Conservation (phyloP, 2,329 filamentous ascomycete species). For the Alternaria gansuensis region DNA sequence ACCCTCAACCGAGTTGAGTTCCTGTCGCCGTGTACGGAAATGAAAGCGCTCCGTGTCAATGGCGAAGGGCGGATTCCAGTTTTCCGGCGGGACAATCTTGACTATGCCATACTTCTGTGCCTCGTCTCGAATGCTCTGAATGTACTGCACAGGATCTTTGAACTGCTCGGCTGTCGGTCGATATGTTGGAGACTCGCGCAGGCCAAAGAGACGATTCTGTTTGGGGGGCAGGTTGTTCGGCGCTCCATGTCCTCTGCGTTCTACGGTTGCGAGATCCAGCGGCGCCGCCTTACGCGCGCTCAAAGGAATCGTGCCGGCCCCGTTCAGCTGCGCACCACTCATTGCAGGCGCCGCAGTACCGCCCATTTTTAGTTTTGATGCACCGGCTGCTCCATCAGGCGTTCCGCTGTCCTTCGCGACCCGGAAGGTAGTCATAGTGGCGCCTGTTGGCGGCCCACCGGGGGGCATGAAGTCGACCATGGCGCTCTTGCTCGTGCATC, state of each 20-base stretch:
- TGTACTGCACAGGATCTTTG: constrained; percentile 91
- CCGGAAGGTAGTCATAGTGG: constrained; percentile 52
- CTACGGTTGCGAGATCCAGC: constrained; percentile 87
- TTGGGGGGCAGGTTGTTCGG: constrained; percentile 79
- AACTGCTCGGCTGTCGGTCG: constrained; percentile 92
- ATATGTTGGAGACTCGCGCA: constrained; percentile 91
- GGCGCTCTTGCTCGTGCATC: constrained; percentile 38
- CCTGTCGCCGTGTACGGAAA: constrained; percentile 94
- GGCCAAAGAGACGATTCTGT: constrained; percentile 79
- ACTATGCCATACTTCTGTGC: constrained; percentile 89
- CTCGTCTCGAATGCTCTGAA: constrained; percentile 88
- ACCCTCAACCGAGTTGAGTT: constrained; percentile 97
- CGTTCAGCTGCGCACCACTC: constrained; percentile 52
- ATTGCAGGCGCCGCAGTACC: constrained; percentile 33
- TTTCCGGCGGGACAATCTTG: constrained; percentile 93
- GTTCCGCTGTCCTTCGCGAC: constrained; percentile 45
- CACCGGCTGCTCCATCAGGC: constrained; percentile 33
- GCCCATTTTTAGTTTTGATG: constrained; percentile 46
- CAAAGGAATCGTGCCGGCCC: constrained; percentile 62
- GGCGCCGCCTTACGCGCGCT: constrained; percentile 72
- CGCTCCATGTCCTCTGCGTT: constrained; percentile 84
- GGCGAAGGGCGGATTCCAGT: constrained; percentile 93
- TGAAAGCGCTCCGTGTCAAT: constrained; percentile 99
- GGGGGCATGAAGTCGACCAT: constrained; percentile 52
- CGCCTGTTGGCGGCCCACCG: constrained; percentile 44